phyloP scores from a whole-genome alignment of 441 rosid species.

The Adansonia madagascariensis region DNA sequence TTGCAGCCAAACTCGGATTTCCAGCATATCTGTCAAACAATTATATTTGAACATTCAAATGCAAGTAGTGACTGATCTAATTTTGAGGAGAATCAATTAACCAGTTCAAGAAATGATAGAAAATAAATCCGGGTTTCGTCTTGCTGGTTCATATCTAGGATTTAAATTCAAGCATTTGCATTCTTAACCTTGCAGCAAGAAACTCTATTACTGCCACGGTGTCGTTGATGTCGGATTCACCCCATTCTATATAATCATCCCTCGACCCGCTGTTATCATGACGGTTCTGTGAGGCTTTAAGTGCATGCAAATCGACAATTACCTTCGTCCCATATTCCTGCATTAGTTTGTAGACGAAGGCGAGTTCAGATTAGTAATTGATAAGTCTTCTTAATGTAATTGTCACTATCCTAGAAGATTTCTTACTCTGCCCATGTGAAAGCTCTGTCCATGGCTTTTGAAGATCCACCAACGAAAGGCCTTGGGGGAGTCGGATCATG shows the following conservation, averaged over 20 bases:
- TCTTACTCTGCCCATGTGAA: conserved; percentile 51
- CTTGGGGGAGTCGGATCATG: conserved; percentile 40
- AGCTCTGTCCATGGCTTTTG: conserved; percentile 48
- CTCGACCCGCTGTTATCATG: conserved; percentile 34
- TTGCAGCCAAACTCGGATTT: conserved; percentile 36
- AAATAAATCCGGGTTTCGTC: too few relatives aligned
- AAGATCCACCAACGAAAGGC: conserved; percentile 49
- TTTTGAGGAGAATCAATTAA: too few relatives aligned
- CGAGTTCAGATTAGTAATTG: neutral
- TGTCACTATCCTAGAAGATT: neutral
- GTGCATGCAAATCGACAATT: conserved; percentile 46
- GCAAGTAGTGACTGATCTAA: too few relatives aligned
- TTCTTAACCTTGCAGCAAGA: conserved; percentile 40
- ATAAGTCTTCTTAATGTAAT: neutral
- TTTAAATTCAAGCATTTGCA: too few relatives aligned
- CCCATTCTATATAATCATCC: conserved; percentile 49
- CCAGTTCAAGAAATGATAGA: too few relatives aligned
- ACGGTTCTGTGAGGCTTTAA: conserved; percentile 43
- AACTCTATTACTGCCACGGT: conserved; percentile 47
- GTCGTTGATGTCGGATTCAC: conserved; percentile 34
- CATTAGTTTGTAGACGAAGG: neutral
- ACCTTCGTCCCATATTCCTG: conserved; percentile 42
- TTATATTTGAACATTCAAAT: neutral
- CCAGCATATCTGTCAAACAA: conserved; percentile 31
- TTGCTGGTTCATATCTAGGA: too few relatives aligned